Percentiles rank a stretch among this genome's conserved stretches.
Conservation (phyloP, 2,329 filamentous ascomycete genomes). For the Aquanectria penicillioides region DNA sequence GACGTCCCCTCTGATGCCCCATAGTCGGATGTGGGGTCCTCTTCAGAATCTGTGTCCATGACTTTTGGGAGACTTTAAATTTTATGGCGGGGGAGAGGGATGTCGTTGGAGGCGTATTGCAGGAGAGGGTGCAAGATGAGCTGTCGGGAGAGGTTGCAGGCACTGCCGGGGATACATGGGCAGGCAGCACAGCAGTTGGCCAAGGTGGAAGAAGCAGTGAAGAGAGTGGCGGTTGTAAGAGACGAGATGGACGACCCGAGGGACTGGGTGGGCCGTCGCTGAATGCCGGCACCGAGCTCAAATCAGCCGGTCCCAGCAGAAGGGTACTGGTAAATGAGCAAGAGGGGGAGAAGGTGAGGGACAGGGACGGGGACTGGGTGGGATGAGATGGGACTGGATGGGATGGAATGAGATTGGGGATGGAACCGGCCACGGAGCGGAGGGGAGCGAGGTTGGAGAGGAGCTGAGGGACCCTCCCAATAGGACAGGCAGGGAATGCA, state of each 20-base stretch:
- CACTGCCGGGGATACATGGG: slow-evolving; percentile 33
- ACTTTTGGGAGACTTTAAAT: slow-evolving; percentile 14
- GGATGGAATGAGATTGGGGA: slow-evolving; percentile 22
- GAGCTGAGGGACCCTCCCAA: too few species aligned
- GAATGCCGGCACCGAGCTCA: slow-evolving; percentile 34
- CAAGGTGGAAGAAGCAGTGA: slow-evolving; percentile 5
- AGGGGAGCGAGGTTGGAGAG: slow-evolving; percentile 17
- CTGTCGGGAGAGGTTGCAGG: slow-evolving; percentile 8
- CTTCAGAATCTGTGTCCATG: slow-evolving; percentile 41
- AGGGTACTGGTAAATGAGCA: slow-evolving; percentile 25
- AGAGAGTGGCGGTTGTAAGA: slow-evolving; percentile 16
- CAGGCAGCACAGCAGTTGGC: slow-evolving; percentile 14
- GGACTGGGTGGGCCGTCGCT: slow-evolving; percentile 27
- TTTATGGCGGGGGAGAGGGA: slow-evolving; percentile 10
- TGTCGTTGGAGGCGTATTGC: slow-evolving; percentile 14
- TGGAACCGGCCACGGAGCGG: background rate
- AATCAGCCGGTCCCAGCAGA: slow-evolving; percentile 31
- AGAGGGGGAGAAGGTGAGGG: slow-evolving; percentile 14
- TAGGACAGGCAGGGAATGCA: slow-evolving; percentile 6
- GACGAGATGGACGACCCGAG: slow-evolving; percentile 8
- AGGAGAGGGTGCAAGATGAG: slow-evolving; percentile 19
- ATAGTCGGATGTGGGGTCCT: slow-evolving; percentile 53
- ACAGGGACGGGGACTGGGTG: slow-evolving; percentile 8
- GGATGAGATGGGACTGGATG: background rate
- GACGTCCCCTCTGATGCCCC: slow-evolving; percentile 49